Conservation (phyloP, 306 rosid genomes). For the Begonia masoniana region DNA sequence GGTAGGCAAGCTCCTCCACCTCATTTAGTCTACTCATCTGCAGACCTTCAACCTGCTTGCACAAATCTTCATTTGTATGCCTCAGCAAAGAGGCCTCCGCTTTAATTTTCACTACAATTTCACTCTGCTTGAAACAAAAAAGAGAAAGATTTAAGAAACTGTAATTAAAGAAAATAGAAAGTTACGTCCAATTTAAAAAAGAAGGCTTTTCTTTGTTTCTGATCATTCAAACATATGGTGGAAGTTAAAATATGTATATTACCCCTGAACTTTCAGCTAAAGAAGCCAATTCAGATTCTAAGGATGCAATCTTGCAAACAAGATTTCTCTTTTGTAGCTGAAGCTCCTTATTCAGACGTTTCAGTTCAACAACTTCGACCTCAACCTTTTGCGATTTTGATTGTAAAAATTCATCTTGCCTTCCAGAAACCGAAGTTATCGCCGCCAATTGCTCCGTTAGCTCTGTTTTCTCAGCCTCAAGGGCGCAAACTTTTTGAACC, state of each 20-base stretch:
- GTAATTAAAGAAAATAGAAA: too few relatives aligned
- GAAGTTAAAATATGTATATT: neutral
- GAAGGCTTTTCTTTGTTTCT: neutral
- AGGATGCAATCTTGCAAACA: constrained; percentile 55
- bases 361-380: constrained; percentile 78
- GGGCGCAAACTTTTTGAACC: constrained; percentile 26
- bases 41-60: constrained; percentile 91
- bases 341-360: constrained; percentile 80
- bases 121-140: constrained; percentile 31
- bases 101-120: constrained; percentile 59
- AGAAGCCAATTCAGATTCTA: constrained; percentile 52
- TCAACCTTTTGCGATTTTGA: constrained; percentile 31
- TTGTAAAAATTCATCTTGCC: constrained; percentile 19
- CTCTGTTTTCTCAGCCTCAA: constrained; percentile 50
- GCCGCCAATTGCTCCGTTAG: constrained; percentile 42
- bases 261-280: constrained; percentile 60
- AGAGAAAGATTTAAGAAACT: too few relatives aligned
- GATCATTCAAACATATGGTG: too few relatives aligned
- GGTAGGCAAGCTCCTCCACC: constrained; percentile 95
- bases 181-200: constrained; percentile 5
- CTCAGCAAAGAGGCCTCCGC: constrained; percentile 83
- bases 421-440: constrained; percentile 22
- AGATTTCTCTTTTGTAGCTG: constrained; percentile 87
- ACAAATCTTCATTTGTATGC: constrained; percentile 74
- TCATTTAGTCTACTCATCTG: constrained; percentile 88